Conservation (phyloP, 2,329 filamentous ascomycete species). For the Monosporascus ibericus region DNA sequence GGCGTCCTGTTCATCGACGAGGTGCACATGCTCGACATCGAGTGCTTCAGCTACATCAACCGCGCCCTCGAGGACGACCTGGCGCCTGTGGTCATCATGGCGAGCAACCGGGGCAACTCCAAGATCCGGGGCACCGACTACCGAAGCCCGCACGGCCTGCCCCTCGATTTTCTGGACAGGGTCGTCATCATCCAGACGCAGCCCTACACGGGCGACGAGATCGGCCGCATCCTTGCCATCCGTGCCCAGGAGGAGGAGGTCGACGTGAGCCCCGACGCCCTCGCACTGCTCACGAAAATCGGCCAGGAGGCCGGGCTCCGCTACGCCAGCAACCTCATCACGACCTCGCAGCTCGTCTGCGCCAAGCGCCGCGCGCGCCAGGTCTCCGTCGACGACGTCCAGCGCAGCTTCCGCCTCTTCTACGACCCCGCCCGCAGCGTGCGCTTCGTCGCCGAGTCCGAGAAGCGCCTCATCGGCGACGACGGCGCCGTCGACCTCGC, state of each 20-base stretch:
- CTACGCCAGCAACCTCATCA: conserved; percentile 98
- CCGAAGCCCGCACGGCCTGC: conserved; percentile 85
- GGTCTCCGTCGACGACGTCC: conserved; percentile 80
- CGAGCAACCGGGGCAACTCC: conserved; percentile 88
- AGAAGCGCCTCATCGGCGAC: conserved; percentile 88
- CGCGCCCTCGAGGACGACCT: conserved; percentile 91
- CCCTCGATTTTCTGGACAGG: conserved; percentile 91
- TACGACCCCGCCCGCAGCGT: conserved; percentile 85
- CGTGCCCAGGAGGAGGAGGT: conserved; percentile 94
- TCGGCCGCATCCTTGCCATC: conserved; percentile 87
- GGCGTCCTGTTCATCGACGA: conserved; percentile 98
- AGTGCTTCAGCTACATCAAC: conserved; percentile 99
- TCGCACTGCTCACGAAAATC: conserved; percentile 92
- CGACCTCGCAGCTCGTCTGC: conserved; percentile 80
- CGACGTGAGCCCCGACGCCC: conserved; percentile 80
- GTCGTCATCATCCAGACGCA: conserved; percentile 96
- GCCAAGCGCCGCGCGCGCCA: conserved; percentile 82
- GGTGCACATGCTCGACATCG: conserved; percentile 99
- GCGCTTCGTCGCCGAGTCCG: conserved; percentile 83
- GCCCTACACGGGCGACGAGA: conserved; percentile 74
- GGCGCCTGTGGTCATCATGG: conserved; percentile 98
- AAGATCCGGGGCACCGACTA: conserved; percentile 92
- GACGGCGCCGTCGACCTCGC: conserved; percentile 72
- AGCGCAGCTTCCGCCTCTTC: conserved; percentile 90
- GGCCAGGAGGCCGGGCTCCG: conserved; percentile 85